Evolutionary conservation across 2,329 filamentous ascomycete species (phyloP), one percentile per base, ranked within the genome.

Genomic region (Domatiomyces globalis): DNA sequence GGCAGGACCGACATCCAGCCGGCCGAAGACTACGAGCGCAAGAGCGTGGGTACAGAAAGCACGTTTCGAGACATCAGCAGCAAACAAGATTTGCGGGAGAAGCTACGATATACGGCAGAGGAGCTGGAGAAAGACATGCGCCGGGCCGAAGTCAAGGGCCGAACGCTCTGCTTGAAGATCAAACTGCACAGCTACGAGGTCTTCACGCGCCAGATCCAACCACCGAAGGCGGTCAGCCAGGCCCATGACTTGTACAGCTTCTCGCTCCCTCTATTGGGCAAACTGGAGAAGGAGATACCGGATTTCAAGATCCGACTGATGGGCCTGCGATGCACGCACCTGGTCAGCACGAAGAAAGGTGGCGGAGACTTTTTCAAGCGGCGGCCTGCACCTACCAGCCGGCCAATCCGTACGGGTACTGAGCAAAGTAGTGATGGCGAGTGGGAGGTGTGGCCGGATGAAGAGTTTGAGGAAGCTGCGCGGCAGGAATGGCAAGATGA

Each of bases 151-250:
- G 87, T 86, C 68, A 95, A 90, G 66, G 90, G 90, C 0, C 79
- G 87, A n/a, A 96, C 90, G 0, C 70, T 98, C 1, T 87, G 87
- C 19, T 71, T 98, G 36, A 98, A 98, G 66, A 77, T 95, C 57
- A 98, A 98, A 65, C 71, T 96, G 6, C 87, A 95, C 65, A 95
- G 88, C 0, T 98, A 90, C 61, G 89, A 96, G 66, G 85, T 95
- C 18, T 77, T 87, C 49, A 94, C 89, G 0, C 76, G 92, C 29
- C 92, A 98, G 64, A 77, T 79, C 5, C 79, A 85, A 2, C 77
- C 83, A 1, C 83, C 86, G 0, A 84, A 82, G 57, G 81, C 88
- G 0, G 75, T 95, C 1, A 76, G 70, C 47, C 71, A 76, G 5
- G 84, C 87, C 0, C 83, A 90, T 43, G 92, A 98, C 60, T 69